Evolutionary conservation across 768 basidiomycete species (phyloP).

Genomic region (Lactarius pseudohatsudake): DNA sequence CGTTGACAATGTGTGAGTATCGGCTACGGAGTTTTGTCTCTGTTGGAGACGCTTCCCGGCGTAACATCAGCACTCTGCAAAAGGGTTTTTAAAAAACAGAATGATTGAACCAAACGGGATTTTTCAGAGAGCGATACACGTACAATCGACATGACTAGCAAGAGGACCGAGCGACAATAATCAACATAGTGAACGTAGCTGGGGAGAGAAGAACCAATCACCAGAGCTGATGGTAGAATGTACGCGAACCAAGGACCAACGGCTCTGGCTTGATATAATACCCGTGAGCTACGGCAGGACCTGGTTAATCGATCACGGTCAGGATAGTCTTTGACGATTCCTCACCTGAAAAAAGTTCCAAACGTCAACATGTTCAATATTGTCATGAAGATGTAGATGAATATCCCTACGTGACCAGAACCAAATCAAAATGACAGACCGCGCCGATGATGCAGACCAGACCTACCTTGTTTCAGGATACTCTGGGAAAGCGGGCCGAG

Average conservation of each 20-base stretch:
- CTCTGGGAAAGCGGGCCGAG: slow-evolving; percentile 19
- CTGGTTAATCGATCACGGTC: background rate
- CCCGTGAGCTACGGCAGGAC: too few species aligned
- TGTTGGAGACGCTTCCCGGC: slow-evolving; percentile 22
- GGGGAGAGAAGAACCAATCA: slow-evolving; percentile 9
- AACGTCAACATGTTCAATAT: slow-evolving; percentile 25
- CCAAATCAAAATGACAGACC: background rate
- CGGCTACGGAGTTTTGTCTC: slow-evolving; percentile 17
- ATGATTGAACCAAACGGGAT: background rate
- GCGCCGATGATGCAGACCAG: background rate
- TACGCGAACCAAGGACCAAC: slow-evolving; percentile 24
- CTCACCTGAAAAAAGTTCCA: slow-evolving; percentile 25
- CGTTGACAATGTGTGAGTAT: slow-evolving; percentile 14
- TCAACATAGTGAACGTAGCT: background rate
- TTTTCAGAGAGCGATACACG: background rate
- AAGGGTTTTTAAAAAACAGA: too few species aligned
- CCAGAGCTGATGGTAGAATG: slow-evolving; percentile 24
- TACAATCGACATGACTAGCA: slow-evolving; percentile 25
- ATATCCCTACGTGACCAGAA: slow-evolving; percentile 17
- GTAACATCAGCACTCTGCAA: slow-evolving; percentile 25
- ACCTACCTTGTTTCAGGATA: slow-evolving; percentile 27
- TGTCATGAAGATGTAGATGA: slow-evolving; percentile 26
- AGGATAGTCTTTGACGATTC: background rate
- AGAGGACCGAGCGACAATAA: background rate
- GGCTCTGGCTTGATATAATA: too few species aligned